Conservation (phyloP, 305 asterid species). For the Solanum hybrid region DNA sequence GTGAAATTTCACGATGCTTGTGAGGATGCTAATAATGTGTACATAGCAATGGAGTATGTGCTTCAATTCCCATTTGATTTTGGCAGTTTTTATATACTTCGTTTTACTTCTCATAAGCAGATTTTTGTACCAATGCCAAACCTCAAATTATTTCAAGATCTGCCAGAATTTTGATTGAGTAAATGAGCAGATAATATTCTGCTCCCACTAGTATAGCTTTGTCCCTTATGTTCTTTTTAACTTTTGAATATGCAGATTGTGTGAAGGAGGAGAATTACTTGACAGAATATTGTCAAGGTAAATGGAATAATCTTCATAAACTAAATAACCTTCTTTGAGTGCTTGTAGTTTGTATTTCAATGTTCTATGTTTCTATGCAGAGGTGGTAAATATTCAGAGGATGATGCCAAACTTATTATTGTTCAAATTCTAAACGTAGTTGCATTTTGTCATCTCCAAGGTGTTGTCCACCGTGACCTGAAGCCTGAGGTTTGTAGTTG, state of each 20-base stretch:
- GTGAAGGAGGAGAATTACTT: slow-evolving; percentile 97
- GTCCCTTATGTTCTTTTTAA: not conserved
- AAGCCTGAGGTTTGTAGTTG: slow-evolving; percentile 71
- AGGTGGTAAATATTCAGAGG: slow-evolving; percentile 90
- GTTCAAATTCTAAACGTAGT: slow-evolving; percentile 83
- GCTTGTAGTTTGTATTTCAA: not conserved
- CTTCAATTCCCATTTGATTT: slow-evolving; percentile 15
- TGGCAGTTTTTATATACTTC: slow-evolving; percentile 5
- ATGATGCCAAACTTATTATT: slow-evolving; percentile 75
- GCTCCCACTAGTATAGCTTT: not conserved
- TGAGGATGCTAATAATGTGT: slow-evolving; percentile 88
- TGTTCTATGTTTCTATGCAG: slow-evolving; percentile 29
- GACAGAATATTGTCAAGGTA: slow-evolving; percentile 83
- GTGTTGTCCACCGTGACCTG: slow-evolving; percentile 95
- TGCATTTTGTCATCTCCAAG: slow-evolving; percentile 93
- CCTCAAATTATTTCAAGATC: not conserved
- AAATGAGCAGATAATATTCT: not conserved
- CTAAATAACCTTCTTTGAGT: not conserved
- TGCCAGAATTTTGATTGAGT: not conserved
- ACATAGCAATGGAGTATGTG: slow-evolving; percentile 94
- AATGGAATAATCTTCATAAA: slow-evolving; percentile 9
- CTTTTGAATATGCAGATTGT: slow-evolving; percentile 46
- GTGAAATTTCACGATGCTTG: slow-evolving; percentile 87
- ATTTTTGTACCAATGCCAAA: not conserved
- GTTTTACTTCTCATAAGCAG: not conserved